These are phyloP conservation scores for Geotrichum cucujoidarum DNA, from an alignment of 1,139 yeast genomes.

Conservation along the genomic window DNA sequence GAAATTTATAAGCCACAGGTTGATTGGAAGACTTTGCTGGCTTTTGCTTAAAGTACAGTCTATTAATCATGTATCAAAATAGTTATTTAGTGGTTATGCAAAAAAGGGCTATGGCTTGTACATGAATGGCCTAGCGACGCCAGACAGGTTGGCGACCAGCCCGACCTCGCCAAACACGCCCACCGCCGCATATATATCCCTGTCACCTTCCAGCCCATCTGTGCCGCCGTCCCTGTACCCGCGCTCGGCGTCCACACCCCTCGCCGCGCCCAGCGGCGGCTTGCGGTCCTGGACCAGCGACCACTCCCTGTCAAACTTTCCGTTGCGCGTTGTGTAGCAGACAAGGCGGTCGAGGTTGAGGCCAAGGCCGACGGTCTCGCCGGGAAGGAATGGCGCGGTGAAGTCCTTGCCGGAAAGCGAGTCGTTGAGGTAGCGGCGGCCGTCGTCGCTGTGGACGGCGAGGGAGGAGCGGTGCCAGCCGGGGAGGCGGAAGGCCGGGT, in stretches of 20 bases:
- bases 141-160: slow-evolving; percentile 27
- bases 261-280: slow-evolving; percentile 8
- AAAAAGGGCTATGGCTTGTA: too few species aligned
- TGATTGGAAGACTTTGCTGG: too few species aligned
- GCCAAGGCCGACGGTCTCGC: slow-evolving; percentile 31
- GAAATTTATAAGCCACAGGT: too few species aligned
- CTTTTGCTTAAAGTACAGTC: too few species aligned
- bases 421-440: slow-evolving; percentile 31
- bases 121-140: slow-evolving; percentile 5
- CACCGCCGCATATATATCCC: slow-evolving; percentile 30
- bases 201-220: slow-evolving; percentile 27
- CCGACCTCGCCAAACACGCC: slow-evolving; percentile 32
- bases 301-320: slow-evolving; percentile 27
- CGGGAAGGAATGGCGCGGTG: slow-evolving; percentile 23
- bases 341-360: slow-evolving; percentile 25
- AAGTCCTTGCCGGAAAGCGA: slow-evolving; percentile 28
- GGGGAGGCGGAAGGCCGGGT: slow-evolving; percentile 31
- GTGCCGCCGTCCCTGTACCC: slow-evolving; percentile 26
- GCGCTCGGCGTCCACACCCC: slow-evolving; percentile 24
- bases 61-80: too few species aligned
- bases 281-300: slow-evolving; percentile 23
- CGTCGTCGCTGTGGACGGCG: slow-evolving; percentile 34
- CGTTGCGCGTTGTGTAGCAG: slow-evolving; percentile 27
- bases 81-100: too few species aligned
- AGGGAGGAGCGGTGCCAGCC: slow-evolving; percentile 34